Base-by-base conservation (phyloP, 2,329 filamentous ascomycete species). In the Colletotrichum lini region DNA sequence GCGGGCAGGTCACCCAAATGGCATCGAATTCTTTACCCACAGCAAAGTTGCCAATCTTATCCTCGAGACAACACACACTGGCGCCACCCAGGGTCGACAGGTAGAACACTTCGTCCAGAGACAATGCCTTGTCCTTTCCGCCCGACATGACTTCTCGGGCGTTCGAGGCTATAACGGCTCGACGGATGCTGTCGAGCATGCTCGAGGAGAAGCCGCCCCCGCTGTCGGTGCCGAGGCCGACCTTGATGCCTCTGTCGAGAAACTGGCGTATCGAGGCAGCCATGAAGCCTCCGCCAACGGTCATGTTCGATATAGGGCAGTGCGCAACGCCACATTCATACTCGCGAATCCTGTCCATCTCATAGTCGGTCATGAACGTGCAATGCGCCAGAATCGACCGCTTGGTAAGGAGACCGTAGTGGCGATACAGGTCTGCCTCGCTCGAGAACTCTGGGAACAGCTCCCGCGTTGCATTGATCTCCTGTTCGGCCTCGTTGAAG, bases 341-440 rank as follows among this genome's bases (percentile, higher is more conserved):
- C 10, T 81, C 77, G 16, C 78, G 74, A 2, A 92, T 74, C 6
- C 82, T 80, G 0, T 78, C 73, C 57, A 88, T 84, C 77, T 93
- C 91, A 40, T 87, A 82, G 3, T 88, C 85, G 6, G 82, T 85
- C 80, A 92, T 87, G 76, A 89, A 86, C 67, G 89, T 92, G 79
- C 90, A 92, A 76, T 93, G 91, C 0, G 91, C 91, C 0, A 93
- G 85, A 67, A 93, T 91, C 0, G 88, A 86, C 10, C 87, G 84
- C 3, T 80, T 72, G 1, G 81, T 86, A 7, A 93, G 81, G 4
- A 93, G 79, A 0, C 85, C 85, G 70, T 86, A 90, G 73, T 83
- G 77, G 12, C 83, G 80, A 75, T 92, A 93, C 4, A 93, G 80
- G 64, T 91, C 89, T 0, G 85, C 88, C 77, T 92, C 90, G 65